Conservation (phyloP, 2,329 filamentous ascomycete species). For the Trichoderma sp. region DNA sequence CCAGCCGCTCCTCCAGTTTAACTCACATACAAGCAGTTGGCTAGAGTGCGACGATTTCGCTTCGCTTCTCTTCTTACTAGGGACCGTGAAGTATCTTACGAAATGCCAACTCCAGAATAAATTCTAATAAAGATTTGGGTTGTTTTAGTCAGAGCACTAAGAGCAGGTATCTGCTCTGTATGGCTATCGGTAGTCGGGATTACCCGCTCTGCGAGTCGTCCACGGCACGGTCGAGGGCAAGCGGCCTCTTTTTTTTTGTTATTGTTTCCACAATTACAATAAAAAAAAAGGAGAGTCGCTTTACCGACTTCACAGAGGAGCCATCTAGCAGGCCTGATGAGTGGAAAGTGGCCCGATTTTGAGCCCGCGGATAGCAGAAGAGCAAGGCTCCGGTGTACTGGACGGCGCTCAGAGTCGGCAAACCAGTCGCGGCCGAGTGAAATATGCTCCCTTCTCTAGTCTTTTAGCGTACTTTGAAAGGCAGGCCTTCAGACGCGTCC, state of each 20-base stretch:
- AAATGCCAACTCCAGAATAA: not conserved
- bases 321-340: conserved; percentile 2
- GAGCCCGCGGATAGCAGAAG: conserved; percentile 19
- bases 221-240: not conserved
- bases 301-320: conserved; percentile 24
- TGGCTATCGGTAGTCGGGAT: conserved; percentile 24
- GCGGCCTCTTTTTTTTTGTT: conserved; percentile 11
- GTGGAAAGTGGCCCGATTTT: conserved; percentile 26
- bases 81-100: not conserved
- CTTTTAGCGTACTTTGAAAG: conserved; percentile 9
- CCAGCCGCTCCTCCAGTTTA: not conserved
- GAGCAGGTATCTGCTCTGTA: conserved; percentile 11
- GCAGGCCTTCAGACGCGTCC: conserved; percentile 17
- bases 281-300: conserved; percentile 24
- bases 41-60: not conserved
- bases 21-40: not conserved
- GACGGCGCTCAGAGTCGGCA: conserved; percentile 9
- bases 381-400: conserved; percentile 3
- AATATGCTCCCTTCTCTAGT: not conserved
- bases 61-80: not conserved
- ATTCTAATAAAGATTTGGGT: not conserved
- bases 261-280: conserved; percentile 21
- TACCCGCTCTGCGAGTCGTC: conserved; percentile 23
- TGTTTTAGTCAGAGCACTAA: conserved; percentile 19
- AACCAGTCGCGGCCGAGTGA: not conserved